phyloP scores from a whole-genome alignment of 352 stramenopile species.

The Blastocystis sp. region DNA sequence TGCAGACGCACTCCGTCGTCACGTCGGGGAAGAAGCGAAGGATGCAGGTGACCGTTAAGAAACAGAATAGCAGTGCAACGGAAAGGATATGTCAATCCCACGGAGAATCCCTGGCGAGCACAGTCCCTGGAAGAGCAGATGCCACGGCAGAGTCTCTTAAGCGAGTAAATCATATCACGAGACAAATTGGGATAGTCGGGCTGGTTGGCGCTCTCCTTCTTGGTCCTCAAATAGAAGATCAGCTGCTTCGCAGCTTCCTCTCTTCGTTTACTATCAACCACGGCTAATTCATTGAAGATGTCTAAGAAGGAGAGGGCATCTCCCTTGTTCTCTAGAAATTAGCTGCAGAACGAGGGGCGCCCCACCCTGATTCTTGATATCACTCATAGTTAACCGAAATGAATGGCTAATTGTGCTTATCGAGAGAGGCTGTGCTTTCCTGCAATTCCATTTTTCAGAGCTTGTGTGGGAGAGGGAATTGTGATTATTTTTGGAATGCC shows the following conservation, averaged over 20 bases:
- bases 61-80: neutral
- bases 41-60: slow-evolving; percentile 8
- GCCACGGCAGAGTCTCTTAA: slow-evolving; percentile 44
- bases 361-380: neutral
- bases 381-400: slow-evolving; percentile 47
- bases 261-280: slow-evolving; percentile 40
- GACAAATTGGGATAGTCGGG: slow-evolving; percentile 2
- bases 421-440: no score
- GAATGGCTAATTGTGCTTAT: slow-evolving; percentile 31
- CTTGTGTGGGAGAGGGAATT: no score
- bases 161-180: slow-evolving; percentile 67
- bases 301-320: slow-evolving; percentile 9
- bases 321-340: slow-evolving; percentile 16
- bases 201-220: slow-evolving; percentile 32
- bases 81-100: slow-evolving; percentile 59
- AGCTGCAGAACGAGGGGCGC: neutral
- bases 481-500: no score
- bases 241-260: slow-evolving; percentile 24
- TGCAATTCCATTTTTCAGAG: no score
- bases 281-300: slow-evolving; percentile 38
- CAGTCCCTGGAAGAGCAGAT: slow-evolving; percentile 47
- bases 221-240: slow-evolving; percentile 1
- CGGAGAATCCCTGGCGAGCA: slow-evolving; percentile 54
- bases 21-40: slow-evolving; percentile 58
- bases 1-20: neutral